Evolutionary conservation across 2,329 filamentous ascomycete genomes (phyloP), one percentile per base, ranked within the genome.

Genomic region (Huntiella abstrusa): DNA sequence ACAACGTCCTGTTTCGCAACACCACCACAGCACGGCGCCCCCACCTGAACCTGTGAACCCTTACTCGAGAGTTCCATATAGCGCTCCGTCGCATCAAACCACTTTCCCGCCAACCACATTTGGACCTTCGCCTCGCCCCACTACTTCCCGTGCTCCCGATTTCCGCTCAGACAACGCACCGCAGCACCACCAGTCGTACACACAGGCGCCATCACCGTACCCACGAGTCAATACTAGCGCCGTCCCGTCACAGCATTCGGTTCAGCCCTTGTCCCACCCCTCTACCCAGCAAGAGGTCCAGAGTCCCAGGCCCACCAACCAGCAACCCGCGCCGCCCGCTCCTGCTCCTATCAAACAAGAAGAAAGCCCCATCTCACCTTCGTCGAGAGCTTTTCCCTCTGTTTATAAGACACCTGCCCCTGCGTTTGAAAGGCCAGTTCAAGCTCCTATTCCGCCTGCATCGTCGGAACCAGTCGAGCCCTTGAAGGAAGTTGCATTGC

Each of bases 21-120:
- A 42, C 10, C 43, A 43, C 5, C 43, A 48, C 50, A 44, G 53
- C 53, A 41, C 50, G 54, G 47, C 38, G 47, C 28, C 58, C 55
- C 48, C 54, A 52, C 5, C 53, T 53, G 44, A 51, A 50, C 38
- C 40, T 46, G 22, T 7, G 32, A 41, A 33, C 34, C 41, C 36
- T 33, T 35, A 39, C 28, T 39, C 28, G 33, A 28, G 36, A n/a
- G 19, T 35, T 46, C 45, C 15, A n/a, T 41, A 32, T 33, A 37
- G 38, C 45, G 39, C 38, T 11, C 33, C 39, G 16, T 34, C 36
- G 8, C 44, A 40, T 13, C 22, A 44, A 35, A 35, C 33, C 4
- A 34, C 41, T 10, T 44, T 44, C 33, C 12, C 33, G 33, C 28
- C 33, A n/a, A 28, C 33, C 4, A 11, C 41, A 4, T 37, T 38